phyloP scores from a whole-genome alignment of 805 yeast genomes.

The Spathaspora sp. region DNA sequence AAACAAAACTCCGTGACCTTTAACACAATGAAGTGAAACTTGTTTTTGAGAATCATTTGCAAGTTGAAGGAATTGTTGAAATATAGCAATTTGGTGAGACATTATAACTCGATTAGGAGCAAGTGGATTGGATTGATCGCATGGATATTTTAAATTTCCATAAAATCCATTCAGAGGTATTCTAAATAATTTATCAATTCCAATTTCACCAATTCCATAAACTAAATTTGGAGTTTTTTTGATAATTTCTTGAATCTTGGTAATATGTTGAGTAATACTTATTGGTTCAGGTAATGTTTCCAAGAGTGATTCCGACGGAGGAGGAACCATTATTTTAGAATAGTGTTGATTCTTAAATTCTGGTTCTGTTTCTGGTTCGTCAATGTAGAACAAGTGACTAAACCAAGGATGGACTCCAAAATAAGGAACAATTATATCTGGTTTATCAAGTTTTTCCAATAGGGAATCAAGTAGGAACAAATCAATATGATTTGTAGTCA shows the following conservation, averaged over 20 bases:
- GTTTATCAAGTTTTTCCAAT: conserved; percentile 7
- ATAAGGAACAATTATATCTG: conserved; percentile 35
- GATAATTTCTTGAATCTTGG: conserved; percentile 22
- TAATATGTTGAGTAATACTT: conserved; percentile 31
- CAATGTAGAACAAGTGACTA: conserved; percentile 53
- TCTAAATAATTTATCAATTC: conserved; percentile 74
- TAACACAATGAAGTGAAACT: conserved; percentile 82
- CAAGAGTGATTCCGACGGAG: conserved; percentile 37
- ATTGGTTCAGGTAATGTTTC: conserved; percentile 61
- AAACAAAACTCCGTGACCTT: conserved; percentile 61
- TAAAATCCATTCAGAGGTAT: conserved; percentile 59
- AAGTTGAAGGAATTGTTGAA: conserved; percentile 47
- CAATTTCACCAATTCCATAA: conserved; percentile 83
- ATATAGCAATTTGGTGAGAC: conserved; percentile 61
- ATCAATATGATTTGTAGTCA: conserved; percentile 38
- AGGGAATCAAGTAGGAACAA: conserved; percentile 21
- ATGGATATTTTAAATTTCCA: conserved; percentile 28
- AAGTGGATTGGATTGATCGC: conserved; percentile 16
- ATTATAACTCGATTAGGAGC: conserved; percentile 51
- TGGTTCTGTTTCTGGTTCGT: conserved; percentile 3
- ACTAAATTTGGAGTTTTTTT: conserved; percentile 4
- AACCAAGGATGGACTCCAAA: conserved; percentile 95
- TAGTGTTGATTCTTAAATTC: conserved; percentile 55
- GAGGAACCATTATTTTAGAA: conserved; percentile 41
- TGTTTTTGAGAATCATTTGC: conserved; percentile 50